phyloP scores from a whole-genome alignment of 116 monocot genomes.

The Iris pallida region DNA sequence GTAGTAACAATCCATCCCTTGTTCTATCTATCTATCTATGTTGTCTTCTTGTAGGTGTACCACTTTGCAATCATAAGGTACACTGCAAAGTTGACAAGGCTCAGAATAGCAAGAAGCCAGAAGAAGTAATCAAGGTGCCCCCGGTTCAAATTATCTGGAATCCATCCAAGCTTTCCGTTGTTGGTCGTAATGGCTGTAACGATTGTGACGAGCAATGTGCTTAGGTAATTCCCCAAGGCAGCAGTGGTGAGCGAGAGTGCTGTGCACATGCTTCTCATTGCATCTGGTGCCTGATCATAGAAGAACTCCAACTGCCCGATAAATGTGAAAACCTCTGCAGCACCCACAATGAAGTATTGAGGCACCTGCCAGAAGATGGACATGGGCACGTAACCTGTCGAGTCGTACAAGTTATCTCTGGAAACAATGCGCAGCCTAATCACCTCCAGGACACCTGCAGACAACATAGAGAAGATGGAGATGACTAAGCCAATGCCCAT shows the following conservation, averaged over 20 bases:
- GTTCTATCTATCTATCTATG: too few species aligned
- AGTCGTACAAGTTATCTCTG: constrained; percentile 38
- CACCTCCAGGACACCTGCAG: constrained; percentile 54
- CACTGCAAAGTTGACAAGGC: constrained; percentile 47
- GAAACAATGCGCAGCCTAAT: constrained; percentile 40
- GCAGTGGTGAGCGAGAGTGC: constrained; percentile 63
- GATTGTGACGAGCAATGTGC: constrained; percentile 62
- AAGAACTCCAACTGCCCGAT: constrained; percentile 83
- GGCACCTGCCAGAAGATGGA: constrained; percentile 91
- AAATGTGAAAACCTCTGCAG: constrained; percentile 81
- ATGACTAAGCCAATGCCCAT: constrained; percentile 80
- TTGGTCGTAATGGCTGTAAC: constrained; percentile 42
- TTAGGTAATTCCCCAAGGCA: constrained; percentile 63
- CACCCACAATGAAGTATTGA: constrained; percentile 75
- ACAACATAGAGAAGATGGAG: constrained; percentile 67
- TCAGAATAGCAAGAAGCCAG: constrained; percentile 62
- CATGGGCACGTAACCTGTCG: constrained; percentile 38
- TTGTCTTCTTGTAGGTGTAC: constrained; percentile 74
- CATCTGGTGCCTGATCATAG: constrained; percentile 87
- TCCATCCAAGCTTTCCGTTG: constrained; percentile 58
- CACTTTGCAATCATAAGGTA: constrained; percentile 57
- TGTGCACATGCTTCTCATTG: constrained; percentile 77
- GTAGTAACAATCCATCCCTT: too few species aligned
- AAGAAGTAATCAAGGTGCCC: constrained; percentile 79
- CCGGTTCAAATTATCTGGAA: constrained; percentile 65